phyloP scores from a whole-genome alignment of 2,329 filamentous ascomycete species.

The Colletotrichum truncatum region DNA sequence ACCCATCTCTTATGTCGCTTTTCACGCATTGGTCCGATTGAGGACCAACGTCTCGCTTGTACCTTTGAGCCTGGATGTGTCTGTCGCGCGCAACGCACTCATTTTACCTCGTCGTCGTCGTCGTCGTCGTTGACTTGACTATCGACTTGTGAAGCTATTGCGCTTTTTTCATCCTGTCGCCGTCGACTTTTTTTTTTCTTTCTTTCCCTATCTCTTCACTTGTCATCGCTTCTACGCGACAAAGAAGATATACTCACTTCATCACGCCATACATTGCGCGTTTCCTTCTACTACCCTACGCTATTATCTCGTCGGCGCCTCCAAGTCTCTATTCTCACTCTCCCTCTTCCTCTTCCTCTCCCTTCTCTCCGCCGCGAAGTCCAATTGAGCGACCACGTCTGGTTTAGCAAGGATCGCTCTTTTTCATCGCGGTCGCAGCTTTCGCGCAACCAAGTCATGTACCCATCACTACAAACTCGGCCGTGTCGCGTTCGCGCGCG shows the following conservation, averaged over 20 bases:
- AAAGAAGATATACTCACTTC: too few species aligned
- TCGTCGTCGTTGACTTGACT: neutral
- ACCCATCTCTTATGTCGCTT: constrained; percentile 31
- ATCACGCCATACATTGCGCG: neutral
- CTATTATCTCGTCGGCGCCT: too few species aligned
- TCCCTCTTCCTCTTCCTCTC: neutral
- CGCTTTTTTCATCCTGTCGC: neutral
- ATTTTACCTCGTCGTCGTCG: neutral
- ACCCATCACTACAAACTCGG: neutral
- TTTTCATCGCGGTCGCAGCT: neutral
- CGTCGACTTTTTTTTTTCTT: neutral
- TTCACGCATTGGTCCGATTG: constrained; percentile 22
- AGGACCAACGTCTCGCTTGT: constrained; percentile 18
- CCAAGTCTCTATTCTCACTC: too few species aligned
- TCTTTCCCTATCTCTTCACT: neutral
- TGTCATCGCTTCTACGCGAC: neutral
- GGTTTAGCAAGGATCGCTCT: neutral
- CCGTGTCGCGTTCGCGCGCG: constrained; percentile 25
- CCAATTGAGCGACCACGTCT: neutral
- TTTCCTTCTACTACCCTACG: too few species aligned
- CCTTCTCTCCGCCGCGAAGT: neutral
- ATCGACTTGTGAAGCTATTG: neutral
- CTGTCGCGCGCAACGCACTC: neutral
- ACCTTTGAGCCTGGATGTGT: constrained; percentile 5
- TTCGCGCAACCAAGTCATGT: constrained; percentile 14